These are phyloP conservation scores for Leccinum pellstonianum DNA, from an alignment of 768 basidiomycete species.

Conservation along the genomic window DNA sequence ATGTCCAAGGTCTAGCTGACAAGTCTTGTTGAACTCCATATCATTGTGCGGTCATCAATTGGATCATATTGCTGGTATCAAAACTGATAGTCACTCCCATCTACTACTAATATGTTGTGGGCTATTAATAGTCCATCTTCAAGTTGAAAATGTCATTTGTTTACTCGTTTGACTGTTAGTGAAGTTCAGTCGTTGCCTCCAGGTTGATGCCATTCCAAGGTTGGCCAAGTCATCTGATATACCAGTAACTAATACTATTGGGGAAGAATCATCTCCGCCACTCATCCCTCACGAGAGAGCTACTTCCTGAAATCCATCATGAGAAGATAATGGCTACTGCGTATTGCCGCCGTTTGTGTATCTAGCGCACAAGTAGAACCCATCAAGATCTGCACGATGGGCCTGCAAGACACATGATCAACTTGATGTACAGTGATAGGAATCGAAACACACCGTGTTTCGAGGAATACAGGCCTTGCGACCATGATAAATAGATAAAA, in stretches of 20 bases:
- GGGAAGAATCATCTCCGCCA: neutral
- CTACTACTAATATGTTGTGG: too few relatives aligned
- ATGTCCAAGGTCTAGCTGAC: neutral
- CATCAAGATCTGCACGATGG: neutral
- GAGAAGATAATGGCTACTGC: neutral
- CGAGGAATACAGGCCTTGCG: neutral
- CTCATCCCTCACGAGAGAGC: neutral
- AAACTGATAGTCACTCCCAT: neutral
- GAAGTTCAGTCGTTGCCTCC: neutral
- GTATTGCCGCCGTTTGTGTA: neutral
- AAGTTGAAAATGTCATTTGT: too few relatives aligned
- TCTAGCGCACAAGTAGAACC: neutral
- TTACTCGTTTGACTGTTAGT: neutral
- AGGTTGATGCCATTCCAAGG: neutral
- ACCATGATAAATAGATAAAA: neutral
- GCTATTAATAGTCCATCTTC: neutral
- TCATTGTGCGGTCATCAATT: neutral
- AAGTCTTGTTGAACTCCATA: neutral
- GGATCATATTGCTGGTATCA: neutral
- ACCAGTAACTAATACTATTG: neutral
- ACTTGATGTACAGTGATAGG: neutral
- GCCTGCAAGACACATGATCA: neutral
- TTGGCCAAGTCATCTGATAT: neutral
- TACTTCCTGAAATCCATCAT: neutral
- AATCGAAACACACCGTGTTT: neutral